Percentiles rank a stretch among this genome's conserved stretches.
These are phyloP conservation scores for Ophiostoma populinum DNA, from an alignment of 2,329 filamentous ascomycete genomes.

Conservation along the genomic window DNA sequence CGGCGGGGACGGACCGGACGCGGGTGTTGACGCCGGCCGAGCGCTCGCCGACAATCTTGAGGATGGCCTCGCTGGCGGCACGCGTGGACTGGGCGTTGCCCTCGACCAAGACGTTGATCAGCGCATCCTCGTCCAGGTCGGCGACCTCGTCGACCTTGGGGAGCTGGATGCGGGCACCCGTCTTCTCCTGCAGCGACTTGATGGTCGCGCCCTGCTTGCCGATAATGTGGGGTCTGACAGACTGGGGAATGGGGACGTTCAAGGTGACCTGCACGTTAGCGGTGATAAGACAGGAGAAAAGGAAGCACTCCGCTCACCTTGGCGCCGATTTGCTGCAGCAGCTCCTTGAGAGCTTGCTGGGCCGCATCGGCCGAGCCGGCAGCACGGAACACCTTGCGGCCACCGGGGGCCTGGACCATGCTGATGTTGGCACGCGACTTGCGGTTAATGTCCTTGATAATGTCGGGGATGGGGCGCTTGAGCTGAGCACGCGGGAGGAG, in stretches of 20 bases:
- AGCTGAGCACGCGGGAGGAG: constrained; percentile 61
- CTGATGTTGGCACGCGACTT: constrained; percentile 76
- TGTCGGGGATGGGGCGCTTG: constrained; percentile 70
- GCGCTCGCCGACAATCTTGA: constrained; percentile 74
- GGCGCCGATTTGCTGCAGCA: constrained; percentile 72
- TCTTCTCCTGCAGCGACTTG: constrained; percentile 75
- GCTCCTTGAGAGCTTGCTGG: constrained; percentile 74
- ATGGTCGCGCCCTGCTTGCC: constrained; percentile 82
- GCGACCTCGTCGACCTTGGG: constrained; percentile 57
- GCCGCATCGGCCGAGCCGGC: constrained; percentile 70
- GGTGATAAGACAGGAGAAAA: not conserved
- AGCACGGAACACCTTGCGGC: constrained; percentile 65
- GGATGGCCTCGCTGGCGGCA: constrained; percentile 66
- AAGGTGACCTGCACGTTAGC: constrained; percentile 24
- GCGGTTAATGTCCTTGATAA: constrained; percentile 82
- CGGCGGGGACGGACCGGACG: constrained; percentile 68
- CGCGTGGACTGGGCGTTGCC: constrained; percentile 80
- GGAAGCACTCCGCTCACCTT: no score
- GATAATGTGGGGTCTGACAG: constrained; percentile 77
- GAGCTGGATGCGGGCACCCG: constrained; percentile 78
- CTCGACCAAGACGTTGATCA: constrained; percentile 75
- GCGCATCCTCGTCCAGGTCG: constrained; percentile 64
- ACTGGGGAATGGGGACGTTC: constrained; percentile 66
- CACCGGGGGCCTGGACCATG: constrained; percentile 55
- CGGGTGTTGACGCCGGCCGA: constrained; percentile 67